Conservation (phyloP, 495 filamentous ascomycete species). For the Aspergillus incahuasiensis region DNA sequence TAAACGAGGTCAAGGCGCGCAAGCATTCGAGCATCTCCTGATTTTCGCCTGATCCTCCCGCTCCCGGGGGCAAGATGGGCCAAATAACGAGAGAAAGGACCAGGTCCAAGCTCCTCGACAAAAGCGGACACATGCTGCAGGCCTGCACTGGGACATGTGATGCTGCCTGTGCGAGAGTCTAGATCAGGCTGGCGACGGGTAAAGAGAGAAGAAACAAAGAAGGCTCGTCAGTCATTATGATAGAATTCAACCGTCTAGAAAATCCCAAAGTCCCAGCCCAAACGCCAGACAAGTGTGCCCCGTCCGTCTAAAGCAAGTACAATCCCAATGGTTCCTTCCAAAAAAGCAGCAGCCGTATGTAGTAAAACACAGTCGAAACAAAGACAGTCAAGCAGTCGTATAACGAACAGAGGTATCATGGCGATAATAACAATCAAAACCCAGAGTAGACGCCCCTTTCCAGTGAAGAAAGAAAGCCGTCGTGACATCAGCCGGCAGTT, state of each 20-base stretch:
- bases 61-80: not conserved
- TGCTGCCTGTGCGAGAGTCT: constrained; percentile 7
- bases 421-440: not conserved
- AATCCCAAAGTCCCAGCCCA: not conserved
- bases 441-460: not conserved
- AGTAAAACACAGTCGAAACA: not conserved
- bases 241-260: not conserved
- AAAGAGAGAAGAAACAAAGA: not conserved
- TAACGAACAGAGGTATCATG: not conserved
- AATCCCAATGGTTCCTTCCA: not conserved
- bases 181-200: constrained; percentile 2
- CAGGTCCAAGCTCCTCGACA: not conserved
- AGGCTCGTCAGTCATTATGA: not conserved
- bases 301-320: not conserved
- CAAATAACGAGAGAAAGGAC: not conserved
- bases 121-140: constrained; percentile 4
- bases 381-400: not conserved
- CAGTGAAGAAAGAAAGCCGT: not conserved
- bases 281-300: not conserved
- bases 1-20: not conserved
- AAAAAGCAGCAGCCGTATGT: not conserved
- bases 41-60: not conserved
- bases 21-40: not conserved
- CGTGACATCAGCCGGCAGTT: not conserved
- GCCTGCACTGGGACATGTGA: constrained; percentile 12